Conservation (phyloP, 768 basidiomycete genomes). For the Sarcomyxa edulis region DNA sequence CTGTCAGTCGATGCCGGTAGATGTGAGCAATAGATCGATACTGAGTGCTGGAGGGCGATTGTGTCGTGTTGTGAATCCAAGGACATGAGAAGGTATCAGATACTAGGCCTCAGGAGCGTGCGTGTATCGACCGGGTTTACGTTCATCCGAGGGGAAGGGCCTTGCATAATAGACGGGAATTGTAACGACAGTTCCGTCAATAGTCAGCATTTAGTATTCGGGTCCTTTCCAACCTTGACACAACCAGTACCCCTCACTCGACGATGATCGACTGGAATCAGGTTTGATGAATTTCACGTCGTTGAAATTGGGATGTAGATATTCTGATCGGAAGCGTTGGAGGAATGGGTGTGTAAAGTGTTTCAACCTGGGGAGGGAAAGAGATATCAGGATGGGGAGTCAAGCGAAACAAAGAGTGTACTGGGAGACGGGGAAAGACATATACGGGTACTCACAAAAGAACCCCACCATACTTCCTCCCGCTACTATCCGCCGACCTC, state of each 20-base stretch:
- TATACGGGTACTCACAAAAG: conserved; percentile 46
- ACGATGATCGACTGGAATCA: conserved; percentile 69
- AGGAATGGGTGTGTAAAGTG: conserved; percentile 76
- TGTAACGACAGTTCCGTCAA: no score
- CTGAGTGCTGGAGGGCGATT: no score
- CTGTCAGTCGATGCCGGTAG: no score
- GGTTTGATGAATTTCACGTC: conserved; percentile 75
- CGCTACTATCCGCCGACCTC: conserved; percentile 36
- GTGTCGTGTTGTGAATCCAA: no score
- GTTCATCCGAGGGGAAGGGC: no score
- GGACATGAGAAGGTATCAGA: no score
- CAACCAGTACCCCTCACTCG: conserved; percentile 82
- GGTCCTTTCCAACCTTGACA: conserved; percentile 64
- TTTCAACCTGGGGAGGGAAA: conserved; percentile 78
- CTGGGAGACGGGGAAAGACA: conserved; percentile 5
- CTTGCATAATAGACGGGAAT: no score
- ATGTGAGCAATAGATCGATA: no score
- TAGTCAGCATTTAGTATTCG: neutral
- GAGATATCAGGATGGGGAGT: conserved; percentile 4
- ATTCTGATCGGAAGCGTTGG: conserved; percentile 54
- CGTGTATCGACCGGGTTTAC: no score
- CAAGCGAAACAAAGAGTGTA: conserved; percentile 5
- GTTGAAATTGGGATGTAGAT: conserved; percentile 59
- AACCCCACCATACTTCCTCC: conserved; percentile 40
- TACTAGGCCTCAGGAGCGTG: no score